Evolutionary conservation across 306 rosid genomes (phyloP), one percentile per base, ranked within the genome.

Genomic region (Alnus rubra): DNA sequence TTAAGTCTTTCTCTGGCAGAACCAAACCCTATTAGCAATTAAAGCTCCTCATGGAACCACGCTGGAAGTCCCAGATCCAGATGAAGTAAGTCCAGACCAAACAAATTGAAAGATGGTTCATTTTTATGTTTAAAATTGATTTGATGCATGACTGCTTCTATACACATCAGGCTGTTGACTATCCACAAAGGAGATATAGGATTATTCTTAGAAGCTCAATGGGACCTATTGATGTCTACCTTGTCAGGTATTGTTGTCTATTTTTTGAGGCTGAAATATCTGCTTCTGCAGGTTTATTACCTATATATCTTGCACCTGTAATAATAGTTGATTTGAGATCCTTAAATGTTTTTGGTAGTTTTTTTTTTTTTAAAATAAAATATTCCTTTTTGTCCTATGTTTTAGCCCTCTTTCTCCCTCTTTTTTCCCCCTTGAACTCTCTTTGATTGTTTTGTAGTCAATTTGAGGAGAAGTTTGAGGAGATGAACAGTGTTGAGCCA

Each of bases 41-140:
- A 93, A 91, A 86, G 99, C 97, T 78, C 99, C 99, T 1, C 98
- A 96, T 87, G 99, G 99, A 81, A 96, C 98, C 85, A 96, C 99
- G 42, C 81, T 96, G 81, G 99, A 96, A 85, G 99, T 96, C 83
- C 99, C 99, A 18, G 98, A 96, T 83, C 99, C 99, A 11, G 98
- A 93, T 78, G 98, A 96, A 82, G 99, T 96, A 89, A 87, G 92
- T 91, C 74, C 53, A 76, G 73, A 80, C 69, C 79, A 65, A 75
- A 79, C 73, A 70, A 42, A 42, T 82, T 81, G 53, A 56, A 78
- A 31, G 74, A 84, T 73, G 68, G 42, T 82, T 79, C 60, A n/a
- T 69, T 71, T 49, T 64, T 72, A 63, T 70, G 60, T 75, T 80
- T 69, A 54, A 76, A 60, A 44, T 54, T 75, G 70, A 80, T 82